Evolutionary conservation across 164 flowering plant genomes (phyloP).

Genomic region (Nymphaea colorata): DNA sequence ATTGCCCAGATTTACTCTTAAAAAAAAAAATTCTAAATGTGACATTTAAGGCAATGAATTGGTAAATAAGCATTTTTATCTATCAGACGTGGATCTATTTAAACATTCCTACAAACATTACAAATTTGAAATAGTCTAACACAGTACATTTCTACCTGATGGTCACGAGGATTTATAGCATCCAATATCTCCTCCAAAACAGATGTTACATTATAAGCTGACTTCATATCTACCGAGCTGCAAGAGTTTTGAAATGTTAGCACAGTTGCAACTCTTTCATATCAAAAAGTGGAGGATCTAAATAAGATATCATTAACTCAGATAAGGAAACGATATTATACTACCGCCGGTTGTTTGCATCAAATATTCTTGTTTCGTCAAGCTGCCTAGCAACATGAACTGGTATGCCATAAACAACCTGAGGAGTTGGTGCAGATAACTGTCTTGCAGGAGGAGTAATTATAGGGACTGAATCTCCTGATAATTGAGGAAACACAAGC

Average conservation of each 20-base stretch:
- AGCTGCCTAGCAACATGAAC: not conserved
- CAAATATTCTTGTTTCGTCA: not conserved
- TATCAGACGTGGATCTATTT: too few species aligned
- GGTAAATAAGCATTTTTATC: too few species aligned
- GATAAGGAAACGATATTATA: too few species aligned
- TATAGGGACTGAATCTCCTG: not conserved
- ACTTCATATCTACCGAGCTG: not conserved
- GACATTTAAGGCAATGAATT: too few species aligned
- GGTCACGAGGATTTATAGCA: not conserved
- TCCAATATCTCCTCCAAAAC: not conserved
- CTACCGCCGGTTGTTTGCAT: not conserved
- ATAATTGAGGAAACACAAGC: not conserved
- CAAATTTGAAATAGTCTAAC: not conserved
- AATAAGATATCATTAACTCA: not conserved
- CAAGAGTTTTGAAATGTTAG: not conserved
- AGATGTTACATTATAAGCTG: not conserved
- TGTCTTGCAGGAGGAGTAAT: not conserved
- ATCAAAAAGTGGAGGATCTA: not conserved
- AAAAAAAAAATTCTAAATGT: too few species aligned
- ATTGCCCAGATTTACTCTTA: too few species aligned
- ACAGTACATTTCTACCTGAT: not conserved
- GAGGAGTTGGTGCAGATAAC: not conserved
- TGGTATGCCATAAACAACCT: not conserved
- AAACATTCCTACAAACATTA: too few species aligned
- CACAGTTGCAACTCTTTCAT: not conserved